Conservation (phyloP, 2,329 filamentous ascomycete genomes). For the Microthyrium microscopicum region DNA sequence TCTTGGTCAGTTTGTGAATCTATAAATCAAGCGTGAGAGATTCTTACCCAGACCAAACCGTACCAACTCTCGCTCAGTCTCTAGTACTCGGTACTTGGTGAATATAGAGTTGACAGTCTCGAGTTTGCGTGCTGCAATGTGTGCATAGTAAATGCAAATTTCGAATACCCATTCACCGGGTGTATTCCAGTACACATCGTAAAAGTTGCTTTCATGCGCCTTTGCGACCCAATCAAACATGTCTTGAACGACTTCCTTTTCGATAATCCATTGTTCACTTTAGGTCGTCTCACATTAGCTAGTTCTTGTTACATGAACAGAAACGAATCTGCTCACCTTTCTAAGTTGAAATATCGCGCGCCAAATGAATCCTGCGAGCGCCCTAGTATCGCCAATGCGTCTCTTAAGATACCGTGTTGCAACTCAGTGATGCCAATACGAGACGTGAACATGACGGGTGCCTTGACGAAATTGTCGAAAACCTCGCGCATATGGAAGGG, state of each 20-base stretch:
- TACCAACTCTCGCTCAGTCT: not conserved
- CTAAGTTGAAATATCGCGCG: not conserved
- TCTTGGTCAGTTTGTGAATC: too few relatives aligned
- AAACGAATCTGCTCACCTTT: not conserved
- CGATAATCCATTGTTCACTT: not conserved
- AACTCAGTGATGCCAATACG: not conserved
- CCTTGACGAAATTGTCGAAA: not conserved
- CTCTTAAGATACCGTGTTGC: not conserved
- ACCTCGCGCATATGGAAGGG: not conserved
- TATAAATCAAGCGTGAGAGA: too few relatives aligned
- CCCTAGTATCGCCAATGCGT: not conserved
- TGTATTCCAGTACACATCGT: not conserved
- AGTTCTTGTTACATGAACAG: too few relatives aligned
- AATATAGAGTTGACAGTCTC: not conserved
- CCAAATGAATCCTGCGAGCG: not conserved
- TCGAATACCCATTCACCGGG: not conserved
- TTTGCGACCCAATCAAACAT: not conserved
- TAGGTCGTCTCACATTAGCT: too few relatives aligned
- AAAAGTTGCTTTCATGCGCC: not conserved
- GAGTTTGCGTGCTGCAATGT: slow-evolving; percentile 1
- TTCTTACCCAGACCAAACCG: not conserved
- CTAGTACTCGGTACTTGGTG: not conserved
- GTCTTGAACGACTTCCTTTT: not conserved
- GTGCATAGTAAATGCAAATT: not conserved
- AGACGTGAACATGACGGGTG: not conserved